A percentile compares a stretch with the other conserved stretches of the same genome.
phyloP scores from a whole-genome alignment of 2,329 filamentous ascomycete genomes.

The Aplosporella prunicola region DNA sequence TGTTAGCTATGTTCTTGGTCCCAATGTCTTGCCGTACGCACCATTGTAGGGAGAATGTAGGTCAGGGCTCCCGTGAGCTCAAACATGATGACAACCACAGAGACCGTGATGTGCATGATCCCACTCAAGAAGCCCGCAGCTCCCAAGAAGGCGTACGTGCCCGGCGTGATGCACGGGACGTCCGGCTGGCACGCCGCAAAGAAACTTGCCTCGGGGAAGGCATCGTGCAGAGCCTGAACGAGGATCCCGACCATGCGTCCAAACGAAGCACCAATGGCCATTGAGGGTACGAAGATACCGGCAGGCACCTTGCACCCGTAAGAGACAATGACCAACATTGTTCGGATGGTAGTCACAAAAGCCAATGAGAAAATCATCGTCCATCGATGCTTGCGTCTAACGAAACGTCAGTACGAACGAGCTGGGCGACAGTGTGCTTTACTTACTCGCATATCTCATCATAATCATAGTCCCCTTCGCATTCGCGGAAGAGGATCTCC shows the following conservation, averaged over 20 bases:
- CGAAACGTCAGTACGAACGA: slow-evolving; percentile 13
- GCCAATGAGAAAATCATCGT: slow-evolving; percentile 69
- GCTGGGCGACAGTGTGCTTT: background rate
- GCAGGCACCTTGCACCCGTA: slow-evolving; percentile 98
- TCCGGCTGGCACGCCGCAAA: slow-evolving; percentile 86
- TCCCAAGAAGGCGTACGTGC: slow-evolving; percentile 92
- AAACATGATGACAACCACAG: slow-evolving; percentile 98
- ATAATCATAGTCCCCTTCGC: slow-evolving; percentile 80
- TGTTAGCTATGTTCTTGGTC: slow-evolving; percentile 1
- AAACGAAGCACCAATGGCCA: slow-evolving; percentile 93
- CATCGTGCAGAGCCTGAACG: slow-evolving; percentile 79
- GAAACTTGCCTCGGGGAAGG: slow-evolving; percentile 71
- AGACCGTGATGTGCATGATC: slow-evolving; percentile 97
- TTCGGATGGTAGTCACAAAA: slow-evolving; percentile 70
- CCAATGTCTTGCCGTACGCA: slow-evolving; percentile 23
- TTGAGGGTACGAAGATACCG: slow-evolving; percentile 95
- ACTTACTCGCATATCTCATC: slow-evolving; percentile 74
- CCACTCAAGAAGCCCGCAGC: slow-evolving; percentile 85
- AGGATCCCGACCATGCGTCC: slow-evolving; percentile 90
- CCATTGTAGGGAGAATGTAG: slow-evolving; percentile 95
- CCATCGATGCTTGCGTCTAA: slow-evolving; percentile 57
- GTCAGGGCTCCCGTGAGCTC: slow-evolving; percentile 94
- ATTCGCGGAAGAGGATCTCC: slow-evolving; percentile 94
- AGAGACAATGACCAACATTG: slow-evolving; percentile 82
- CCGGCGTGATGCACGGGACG: slow-evolving; percentile 90